Evolutionary conservation across 805 yeast species (phyloP).

Genomic region (Kuraishia hungarica): DNA sequence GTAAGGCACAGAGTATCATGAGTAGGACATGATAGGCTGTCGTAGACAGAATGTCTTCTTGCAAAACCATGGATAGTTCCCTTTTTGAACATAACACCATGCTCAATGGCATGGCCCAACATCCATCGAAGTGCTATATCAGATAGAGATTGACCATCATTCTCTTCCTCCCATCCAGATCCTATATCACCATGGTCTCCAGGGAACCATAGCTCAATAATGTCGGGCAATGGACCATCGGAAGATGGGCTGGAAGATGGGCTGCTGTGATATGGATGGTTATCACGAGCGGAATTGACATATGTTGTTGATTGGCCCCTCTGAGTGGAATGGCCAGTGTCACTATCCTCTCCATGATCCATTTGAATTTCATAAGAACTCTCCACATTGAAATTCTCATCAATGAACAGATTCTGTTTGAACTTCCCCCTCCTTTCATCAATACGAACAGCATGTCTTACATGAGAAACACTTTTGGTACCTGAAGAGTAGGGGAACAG

Average conservation of each 20-base stretch:
- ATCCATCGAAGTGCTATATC: conserved; percentile 56
- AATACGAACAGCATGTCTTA: conserved; percentile 59
- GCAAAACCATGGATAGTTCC: conserved; percentile 32
- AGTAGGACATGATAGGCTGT: conserved; percentile 35
- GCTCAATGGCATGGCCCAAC: conserved; percentile 39
- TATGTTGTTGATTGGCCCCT: too few species aligned
- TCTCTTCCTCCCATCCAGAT: conserved; percentile 53
- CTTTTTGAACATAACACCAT: conserved; percentile 39
- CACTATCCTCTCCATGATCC: too few species aligned
- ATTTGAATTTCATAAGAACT: too few species aligned
- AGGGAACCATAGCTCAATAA: conserved; percentile 56
- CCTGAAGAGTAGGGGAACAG: conserved; percentile 50
- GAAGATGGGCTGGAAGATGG: too few species aligned
- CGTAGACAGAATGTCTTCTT: conserved; percentile 26
- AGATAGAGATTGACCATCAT: conserved; percentile 33
- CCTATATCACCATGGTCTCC: conserved; percentile 68
- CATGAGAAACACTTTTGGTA: conserved; percentile 42
- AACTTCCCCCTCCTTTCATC: conserved; percentile 62
- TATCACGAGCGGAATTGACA: too few species aligned
- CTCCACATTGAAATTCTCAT: neutral
- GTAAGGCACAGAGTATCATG: conserved; percentile 40
- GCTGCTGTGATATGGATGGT: too few species aligned
- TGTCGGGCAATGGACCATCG: too few species aligned
- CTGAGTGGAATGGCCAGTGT: too few species aligned
- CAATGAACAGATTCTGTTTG: conserved; percentile 41